Conservation (phyloP, 345 rosid genomes). For the Cardiospermum halicacabum region DNA sequence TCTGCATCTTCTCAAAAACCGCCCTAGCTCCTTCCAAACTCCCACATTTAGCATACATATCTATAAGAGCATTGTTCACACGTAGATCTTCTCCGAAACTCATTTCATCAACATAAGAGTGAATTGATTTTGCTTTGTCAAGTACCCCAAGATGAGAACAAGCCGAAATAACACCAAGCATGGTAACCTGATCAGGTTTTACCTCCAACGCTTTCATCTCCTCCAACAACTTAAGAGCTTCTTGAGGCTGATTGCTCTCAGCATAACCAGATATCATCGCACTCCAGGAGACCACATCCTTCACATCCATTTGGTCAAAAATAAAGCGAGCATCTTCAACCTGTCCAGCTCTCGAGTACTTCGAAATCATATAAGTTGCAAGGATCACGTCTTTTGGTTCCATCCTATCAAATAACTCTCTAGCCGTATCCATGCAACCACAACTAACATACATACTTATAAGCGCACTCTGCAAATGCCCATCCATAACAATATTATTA, state of each 20-base stretch:
- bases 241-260: slow-evolving; percentile 52
- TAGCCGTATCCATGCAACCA: slow-evolving; percentile 46
- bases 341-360: slow-evolving; percentile 41
- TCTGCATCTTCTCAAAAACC: slow-evolving; percentile 40
- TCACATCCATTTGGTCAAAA: slow-evolving; percentile 39
- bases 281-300: slow-evolving; percentile 68
- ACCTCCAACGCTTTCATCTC: slow-evolving; percentile 33
- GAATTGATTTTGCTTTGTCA: slow-evolving; percentile 46
- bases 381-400: slow-evolving; percentile 33
- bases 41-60: slow-evolving; percentile 69
- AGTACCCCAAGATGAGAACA: slow-evolving; percentile 40
- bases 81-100: slow-evolving; percentile 30
- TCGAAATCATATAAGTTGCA: slow-evolving; percentile 49
- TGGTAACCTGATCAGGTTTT: slow-evolving; percentile 41
- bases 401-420: slow-evolving; percentile 24
- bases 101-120: slow-evolving; percentile 27
- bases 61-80: slow-evolving; percentile 45
- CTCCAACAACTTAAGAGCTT: slow-evolving; percentile 45
- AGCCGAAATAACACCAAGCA: slow-evolving; percentile 54
- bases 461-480: slow-evolving; percentile 44
- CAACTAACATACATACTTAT: slow-evolving; percentile 43
- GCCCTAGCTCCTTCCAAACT: slow-evolving; percentile 41
- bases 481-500: slow-evolving; percentile 31
- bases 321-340: slow-evolving; percentile 47
- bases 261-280: slow-evolving; percentile 75